These are phyloP conservation scores for Tausonia pullulans DNA, from an alignment of 1,284 basidiomycete genomes.

Conservation along the genomic window DNA sequence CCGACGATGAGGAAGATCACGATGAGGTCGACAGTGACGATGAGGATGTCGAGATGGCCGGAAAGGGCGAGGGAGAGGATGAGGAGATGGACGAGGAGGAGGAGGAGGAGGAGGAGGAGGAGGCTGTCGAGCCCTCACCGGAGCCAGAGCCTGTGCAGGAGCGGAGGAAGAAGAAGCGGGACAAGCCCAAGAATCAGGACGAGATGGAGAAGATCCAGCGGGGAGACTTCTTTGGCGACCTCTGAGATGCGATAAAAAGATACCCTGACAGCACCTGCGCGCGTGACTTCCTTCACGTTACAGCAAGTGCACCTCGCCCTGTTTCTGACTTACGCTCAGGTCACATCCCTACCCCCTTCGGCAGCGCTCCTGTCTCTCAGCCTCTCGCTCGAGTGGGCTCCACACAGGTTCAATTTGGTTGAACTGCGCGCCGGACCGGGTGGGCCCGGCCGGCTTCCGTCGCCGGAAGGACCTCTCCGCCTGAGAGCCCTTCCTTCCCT, in stretches of 20 bases:
- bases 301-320: not conserved
- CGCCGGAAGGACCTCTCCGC: not conserved
- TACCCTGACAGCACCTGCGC: not conserved
- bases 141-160: constrained; percentile 10
- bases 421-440: not conserved
- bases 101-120: constrained; percentile 31
- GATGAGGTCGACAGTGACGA: constrained; percentile 29
- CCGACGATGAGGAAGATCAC: constrained; percentile 38
- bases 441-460: not conserved
- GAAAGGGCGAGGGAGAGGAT: constrained; percentile 17
- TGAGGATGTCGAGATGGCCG: constrained; percentile 16
- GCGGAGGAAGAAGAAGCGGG: constrained; percentile 23
- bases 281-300: not conserved
- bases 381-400: not conserved
- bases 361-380: not conserved
- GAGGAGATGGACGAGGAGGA: constrained; percentile 20
- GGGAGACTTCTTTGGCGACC: constrained; percentile 56
- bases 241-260: constrained; percentile 31
- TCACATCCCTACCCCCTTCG: not conserved
- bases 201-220: constrained; percentile 47
- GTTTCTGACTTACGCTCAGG: not conserved
- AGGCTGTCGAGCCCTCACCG: constrained; percentile 22
- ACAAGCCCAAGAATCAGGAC: constrained; percentile 45
- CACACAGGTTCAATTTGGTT: not conserved
- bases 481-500: not conserved